phyloP scores from a whole-genome alignment of 2,329 filamentous ascomycete genomes.

The Colletotrichum tanaceti region DNA sequence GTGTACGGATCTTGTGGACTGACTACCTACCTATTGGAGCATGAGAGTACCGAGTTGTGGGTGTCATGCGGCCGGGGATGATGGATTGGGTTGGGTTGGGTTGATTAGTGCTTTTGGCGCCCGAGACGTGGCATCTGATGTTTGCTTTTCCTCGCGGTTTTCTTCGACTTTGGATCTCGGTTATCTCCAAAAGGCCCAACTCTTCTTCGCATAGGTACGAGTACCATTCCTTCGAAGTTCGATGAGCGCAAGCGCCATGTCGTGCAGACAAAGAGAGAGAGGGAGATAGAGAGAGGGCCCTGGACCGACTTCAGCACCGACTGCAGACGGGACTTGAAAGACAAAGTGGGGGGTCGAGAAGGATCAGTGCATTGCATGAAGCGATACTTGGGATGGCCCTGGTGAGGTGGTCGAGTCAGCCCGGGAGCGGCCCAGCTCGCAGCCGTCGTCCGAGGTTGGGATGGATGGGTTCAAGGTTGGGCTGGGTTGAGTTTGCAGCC shows the following conservation, averaged over 20 bases:
- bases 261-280: conserved; percentile 10
- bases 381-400: conserved; percentile 34
- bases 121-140: conserved; percentile 18
- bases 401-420: conserved; percentile 9
- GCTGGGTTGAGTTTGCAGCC: background rate
- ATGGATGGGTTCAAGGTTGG: too few species aligned
- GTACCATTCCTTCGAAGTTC: background rate
- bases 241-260: background rate
- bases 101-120: background rate
- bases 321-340: background rate
- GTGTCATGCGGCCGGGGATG: conserved; percentile 26
- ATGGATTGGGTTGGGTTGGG: background rate
- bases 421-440: conserved; percentile 27
- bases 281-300: too few species aligned
- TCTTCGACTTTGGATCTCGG: background rate
- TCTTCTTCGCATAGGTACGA: too few species aligned
- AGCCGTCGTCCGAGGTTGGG: conserved; percentile 26
- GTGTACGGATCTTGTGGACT: too few species aligned
- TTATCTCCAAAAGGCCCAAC: background rate
- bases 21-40: background rate
- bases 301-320: background rate
- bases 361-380: conserved; percentile 38
- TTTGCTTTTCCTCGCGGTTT: background rate
- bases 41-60: conserved; percentile 17
- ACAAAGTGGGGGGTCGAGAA: conserved; percentile 17